phyloP scores from a whole-genome alignment of 306 rosid species.

The Vigna radiata region DNA sequence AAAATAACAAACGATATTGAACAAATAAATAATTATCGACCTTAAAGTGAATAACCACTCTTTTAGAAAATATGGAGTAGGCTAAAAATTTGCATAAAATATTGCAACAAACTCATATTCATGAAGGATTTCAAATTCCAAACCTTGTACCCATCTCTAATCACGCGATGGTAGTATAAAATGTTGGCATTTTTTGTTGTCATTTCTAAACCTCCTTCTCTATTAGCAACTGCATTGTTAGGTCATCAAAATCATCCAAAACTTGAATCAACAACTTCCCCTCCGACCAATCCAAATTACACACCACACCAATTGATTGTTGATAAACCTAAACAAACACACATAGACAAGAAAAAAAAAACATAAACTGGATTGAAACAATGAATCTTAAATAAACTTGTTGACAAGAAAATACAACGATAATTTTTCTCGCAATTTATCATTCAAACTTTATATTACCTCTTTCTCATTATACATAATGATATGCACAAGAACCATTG shows the following conservation, averaged over 20 bases:
- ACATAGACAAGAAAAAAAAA: background rate
- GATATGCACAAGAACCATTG: constrained; percentile 97
- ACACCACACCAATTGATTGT: constrained; percentile 86
- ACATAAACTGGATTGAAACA: constrained; percentile 31
- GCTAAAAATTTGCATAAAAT: constrained; percentile 94
- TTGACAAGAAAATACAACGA: background rate
- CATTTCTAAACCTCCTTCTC: constrained; percentile 84
- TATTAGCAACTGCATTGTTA: constrained; percentile 68
- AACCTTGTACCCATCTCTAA: constrained; percentile 92
- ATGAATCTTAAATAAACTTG: background rate
- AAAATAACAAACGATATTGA: background rate
- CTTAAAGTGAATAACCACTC: constrained; percentile 90
- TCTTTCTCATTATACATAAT: constrained; percentile 97
- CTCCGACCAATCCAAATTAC: constrained; percentile 92
- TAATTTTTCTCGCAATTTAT: background rate
- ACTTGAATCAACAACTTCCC: constrained; percentile 79
- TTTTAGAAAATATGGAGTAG: constrained; percentile 80
- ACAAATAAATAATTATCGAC: constrained; percentile 35
- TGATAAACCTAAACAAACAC: constrained; percentile 75
- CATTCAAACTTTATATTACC: constrained; percentile 47
- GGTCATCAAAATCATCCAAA: constrained; percentile 95
- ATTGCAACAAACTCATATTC: constrained; percentile 94
- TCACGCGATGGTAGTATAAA: constrained; percentile 79
- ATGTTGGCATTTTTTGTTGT: constrained; percentile 80
- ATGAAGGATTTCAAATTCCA: constrained; percentile 95